Evolutionary conservation across 129 eudicot species (phyloP).

Genomic region (Centrapalus pauciflorus): DNA sequence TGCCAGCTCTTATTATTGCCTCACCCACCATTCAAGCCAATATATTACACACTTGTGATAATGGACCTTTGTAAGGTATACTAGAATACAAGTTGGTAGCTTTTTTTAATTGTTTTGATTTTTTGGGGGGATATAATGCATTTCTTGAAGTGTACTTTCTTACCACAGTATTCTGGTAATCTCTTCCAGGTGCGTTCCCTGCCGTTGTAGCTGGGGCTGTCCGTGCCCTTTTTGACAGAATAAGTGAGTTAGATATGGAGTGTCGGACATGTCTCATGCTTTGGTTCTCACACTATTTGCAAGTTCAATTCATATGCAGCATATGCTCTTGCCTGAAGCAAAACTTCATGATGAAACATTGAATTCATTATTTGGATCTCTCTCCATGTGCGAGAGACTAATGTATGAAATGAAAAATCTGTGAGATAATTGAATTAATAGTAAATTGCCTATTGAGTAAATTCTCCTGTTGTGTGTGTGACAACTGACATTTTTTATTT

Average conservation of each 20-base stretch:
- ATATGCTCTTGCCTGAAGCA: no score
- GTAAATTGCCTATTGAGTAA: no score
- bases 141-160: background rate
- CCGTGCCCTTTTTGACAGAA: slow-evolving; percentile 93
- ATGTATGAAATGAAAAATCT: no score
- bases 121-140: background rate
- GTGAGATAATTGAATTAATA: no score
- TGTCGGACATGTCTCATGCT: slow-evolving; percentile 90
- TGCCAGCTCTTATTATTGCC: slow-evolving; percentile 91
- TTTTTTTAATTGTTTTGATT: background rate
- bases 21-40: slow-evolving; percentile 89
- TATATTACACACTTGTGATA: slow-evolving; percentile 86
- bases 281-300: slow-evolving; percentile 99
- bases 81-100: background rate
- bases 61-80: slow-evolving; percentile 96
- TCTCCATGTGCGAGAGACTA: no score
- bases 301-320: no score
- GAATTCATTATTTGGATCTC: no score
- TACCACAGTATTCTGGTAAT: slow-evolving; percentile 32
- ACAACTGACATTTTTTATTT: no score
- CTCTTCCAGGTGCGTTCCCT: slow-evolving; percentile 99
- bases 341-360: no score
- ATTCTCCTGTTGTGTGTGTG: no score
- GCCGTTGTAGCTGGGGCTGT: slow-evolving; percentile 99
- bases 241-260: slow-evolving; percentile 92